Base-by-base conservation (phyloP, 1,284 basidiomycete species). In the Ceraceosorus guamensis region DNA sequence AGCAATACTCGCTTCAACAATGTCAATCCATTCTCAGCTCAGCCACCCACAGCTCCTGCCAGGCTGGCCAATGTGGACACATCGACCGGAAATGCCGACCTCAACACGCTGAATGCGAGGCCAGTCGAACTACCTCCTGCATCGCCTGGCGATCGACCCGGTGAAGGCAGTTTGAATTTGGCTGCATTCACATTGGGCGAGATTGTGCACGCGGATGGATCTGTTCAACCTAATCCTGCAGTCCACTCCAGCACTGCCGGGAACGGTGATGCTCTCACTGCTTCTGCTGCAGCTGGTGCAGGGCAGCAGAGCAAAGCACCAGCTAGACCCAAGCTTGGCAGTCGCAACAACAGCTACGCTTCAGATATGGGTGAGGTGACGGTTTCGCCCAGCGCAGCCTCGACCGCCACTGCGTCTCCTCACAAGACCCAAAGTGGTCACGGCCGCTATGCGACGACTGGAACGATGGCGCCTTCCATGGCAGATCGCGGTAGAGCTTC, bases 111-210 rank as follows among this genome's bases (percentile, higher is more conserved):
- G 3, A 24, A 24, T 24, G 24, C 24, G 24, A 24, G 24, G 24
- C 24, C 1, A 24, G 39, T 41, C 39, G 39, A 41, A 16, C 1
- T 11, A 11, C 39, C 39, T 11, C 39, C 39, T 11, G 24, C 24
- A 24, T 11, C 39, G 39, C 39, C 6, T 7, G 16, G n/a, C 35
- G 57, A 59, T 10, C 57, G 43, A 33, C 66, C 65, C 2, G 69
- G 69, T 13, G 65, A 64, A 5, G 69, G 69, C 37, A 62, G 59
- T 37, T 61, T 71, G 16, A 66, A 67, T 8, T 62, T 70, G 24
- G 69, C 70, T 16, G 33, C 50, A 5, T 55, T 62, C 35, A 48
- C 13, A 14, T 49, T 47, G 14, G 55, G 55, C 32, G 56, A 57
- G 13, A 39, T 58, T 3, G 58, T 58, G 14, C 37, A 33, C 13